These are phyloP conservation scores for Schizothecium vesticola DNA, from an alignment of 495 filamentous ascomycete genomes.

Conservation along the genomic window DNA sequence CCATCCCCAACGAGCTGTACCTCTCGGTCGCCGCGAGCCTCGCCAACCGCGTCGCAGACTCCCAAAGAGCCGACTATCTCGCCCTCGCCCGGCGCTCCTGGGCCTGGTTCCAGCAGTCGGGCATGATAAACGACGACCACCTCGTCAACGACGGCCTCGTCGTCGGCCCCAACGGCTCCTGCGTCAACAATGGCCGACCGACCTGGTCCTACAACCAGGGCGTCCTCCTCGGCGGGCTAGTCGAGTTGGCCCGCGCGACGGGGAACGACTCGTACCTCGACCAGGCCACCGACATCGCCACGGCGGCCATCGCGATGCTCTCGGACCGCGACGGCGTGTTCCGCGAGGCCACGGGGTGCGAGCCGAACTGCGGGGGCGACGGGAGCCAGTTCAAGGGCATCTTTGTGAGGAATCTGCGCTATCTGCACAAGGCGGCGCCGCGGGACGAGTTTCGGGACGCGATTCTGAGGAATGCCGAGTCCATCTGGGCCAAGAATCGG, in stretches of 20 bases:
- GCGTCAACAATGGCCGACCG: conserved; percentile 58
- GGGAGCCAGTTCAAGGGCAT: conserved; percentile 74
- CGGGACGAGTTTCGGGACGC: conserved; percentile 47
- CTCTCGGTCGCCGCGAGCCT: conserved; percentile 64
- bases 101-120: conserved; percentile 62
- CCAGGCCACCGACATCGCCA: conserved; percentile 59
- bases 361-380: conserved; percentile 57
- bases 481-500: conserved; percentile 62
- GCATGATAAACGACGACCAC: conserved; percentile 60
- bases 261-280: conserved; percentile 48
- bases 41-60: conserved; percentile 54
- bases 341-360: conserved; percentile 53
- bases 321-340: conserved; percentile 55
- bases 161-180: conserved; percentile 37
- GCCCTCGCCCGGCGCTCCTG: conserved; percentile 54
- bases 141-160: conserved; percentile 67
- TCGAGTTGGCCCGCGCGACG: conserved; percentile 57
- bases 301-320: conserved; percentile 53
- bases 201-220: conserved; percentile 81
- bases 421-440: conserved; percentile 50
- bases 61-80: conserved; percentile 47
- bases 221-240: conserved; percentile 65
- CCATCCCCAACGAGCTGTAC: conserved; percentile 74
- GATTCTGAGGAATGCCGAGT: conserved; percentile 57
- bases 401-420: conserved; percentile 64